Conservation (phyloP, 1,284 basidiomycete genomes). For the Bjerkandera adusta region DNA sequence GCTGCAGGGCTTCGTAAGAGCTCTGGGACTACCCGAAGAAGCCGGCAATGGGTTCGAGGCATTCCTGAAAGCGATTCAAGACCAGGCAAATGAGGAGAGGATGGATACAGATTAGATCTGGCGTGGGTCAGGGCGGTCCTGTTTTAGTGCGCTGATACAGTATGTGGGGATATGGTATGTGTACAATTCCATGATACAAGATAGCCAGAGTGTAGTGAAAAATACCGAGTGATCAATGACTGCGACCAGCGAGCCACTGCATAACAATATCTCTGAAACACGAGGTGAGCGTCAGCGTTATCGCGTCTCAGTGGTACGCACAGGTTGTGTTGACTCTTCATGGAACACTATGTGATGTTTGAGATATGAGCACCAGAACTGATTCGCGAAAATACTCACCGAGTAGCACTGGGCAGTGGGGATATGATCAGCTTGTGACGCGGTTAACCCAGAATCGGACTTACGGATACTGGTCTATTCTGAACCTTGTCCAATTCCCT, state of each 20-base stretch:
- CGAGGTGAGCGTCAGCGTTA: background rate
- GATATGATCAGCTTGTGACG: slow-evolving; percentile 3
- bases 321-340: slow-evolving; percentile 95
- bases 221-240: slow-evolving; percentile 42
- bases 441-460: slow-evolving; percentile 30
- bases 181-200: slow-evolving; percentile 7
- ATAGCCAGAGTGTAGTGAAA: slow-evolving; percentile 1
- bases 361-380: slow-evolving; percentile 15
- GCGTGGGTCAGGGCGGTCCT: background rate
- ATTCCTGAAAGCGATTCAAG: slow-evolving; percentile 72
- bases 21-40: slow-evolving; percentile 76
- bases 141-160: background rate
- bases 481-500: slow-evolving; percentile 82
- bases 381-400: slow-evolving; percentile 39
- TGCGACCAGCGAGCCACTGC: slow-evolving; percentile 66
- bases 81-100: slow-evolving; percentile 59
- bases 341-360: slow-evolving; percentile 65
- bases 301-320: slow-evolving; percentile 33
- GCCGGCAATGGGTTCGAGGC: slow-evolving; percentile 70
- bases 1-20: slow-evolving; percentile 65
- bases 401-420: slow-evolving; percentile 66
- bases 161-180: background rate
- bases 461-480: slow-evolving; percentile 83
- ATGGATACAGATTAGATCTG: slow-evolving; percentile 57
- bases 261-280: slow-evolving; percentile 63